These are phyloP conservation scores for Kwoniella dendrophila DNA, from an alignment of 768 basidiomycete species.

Conservation along the genomic window DNA sequence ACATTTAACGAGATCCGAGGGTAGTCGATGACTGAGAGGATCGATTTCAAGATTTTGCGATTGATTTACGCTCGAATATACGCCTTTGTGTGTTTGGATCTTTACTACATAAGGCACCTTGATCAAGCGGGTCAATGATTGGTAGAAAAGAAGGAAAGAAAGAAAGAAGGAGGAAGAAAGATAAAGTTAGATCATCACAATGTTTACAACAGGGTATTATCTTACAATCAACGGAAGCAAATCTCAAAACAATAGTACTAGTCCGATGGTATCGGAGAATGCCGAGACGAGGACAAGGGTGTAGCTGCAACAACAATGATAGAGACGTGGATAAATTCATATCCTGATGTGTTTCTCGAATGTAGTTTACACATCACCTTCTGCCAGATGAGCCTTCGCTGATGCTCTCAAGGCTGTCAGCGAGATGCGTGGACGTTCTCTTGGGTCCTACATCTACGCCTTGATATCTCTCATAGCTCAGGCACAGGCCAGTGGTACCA, in stretches of 20 bases:
- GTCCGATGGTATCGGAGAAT: neutral
- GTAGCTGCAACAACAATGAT: too few relatives aligned
- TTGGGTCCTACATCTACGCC: neutral
- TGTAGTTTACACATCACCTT: neutral
- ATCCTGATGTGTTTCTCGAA: too few relatives aligned
- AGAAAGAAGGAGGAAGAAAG: neutral
- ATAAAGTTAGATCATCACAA: neutral
- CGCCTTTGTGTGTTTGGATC: conserved; percentile 23
- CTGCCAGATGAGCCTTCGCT: neutral
- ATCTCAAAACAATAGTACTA: neutral
- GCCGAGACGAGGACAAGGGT: neutral
- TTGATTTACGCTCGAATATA: conserved; percentile 23
- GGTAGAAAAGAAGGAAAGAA: neutral
- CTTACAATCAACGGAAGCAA: conserved; percentile 22
- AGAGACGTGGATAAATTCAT: too few relatives aligned
- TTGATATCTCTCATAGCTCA: too few relatives aligned
- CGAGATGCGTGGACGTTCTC: conserved; percentile 13
- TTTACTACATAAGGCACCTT: conserved; percentile 25
- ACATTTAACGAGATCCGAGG: too few relatives aligned
- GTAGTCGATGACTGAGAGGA: neutral
- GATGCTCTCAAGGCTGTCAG: neutral
- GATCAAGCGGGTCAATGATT: conserved; percentile 11
- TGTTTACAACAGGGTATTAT: too few relatives aligned
- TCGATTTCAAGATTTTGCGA: neutral
- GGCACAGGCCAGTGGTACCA: too few relatives aligned